Conservation (phyloP, 345 rosid genomes). For the Excoecaria cochinchinensis region DNA sequence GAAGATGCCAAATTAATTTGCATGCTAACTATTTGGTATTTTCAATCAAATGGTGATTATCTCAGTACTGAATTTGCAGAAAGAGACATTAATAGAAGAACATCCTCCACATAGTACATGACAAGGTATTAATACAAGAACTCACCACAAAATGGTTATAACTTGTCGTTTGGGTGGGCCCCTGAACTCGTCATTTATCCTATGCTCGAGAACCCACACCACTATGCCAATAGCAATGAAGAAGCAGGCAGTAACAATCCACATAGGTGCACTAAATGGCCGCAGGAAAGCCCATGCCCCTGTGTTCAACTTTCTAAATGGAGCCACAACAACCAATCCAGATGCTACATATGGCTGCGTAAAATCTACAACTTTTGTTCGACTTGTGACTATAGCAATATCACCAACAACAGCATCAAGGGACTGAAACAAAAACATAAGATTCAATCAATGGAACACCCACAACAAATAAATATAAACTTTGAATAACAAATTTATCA, state of each 20-base stretch:
- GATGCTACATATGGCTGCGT: slow-evolving; percentile 92
- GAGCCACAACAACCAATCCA: slow-evolving; percentile 87
- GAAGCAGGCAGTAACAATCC: slow-evolving; percentile 67
- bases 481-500: neutral
- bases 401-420: slow-evolving; percentile 94
- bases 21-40: slow-evolving; percentile 9
- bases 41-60: neutral
- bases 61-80: neutral
- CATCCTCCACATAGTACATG: no score
- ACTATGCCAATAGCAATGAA: slow-evolving; percentile 76
- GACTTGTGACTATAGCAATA: slow-evolving; percentile 76
- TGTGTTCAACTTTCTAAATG: slow-evolving; percentile 63
- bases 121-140: slow-evolving; percentile 1
- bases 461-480: slow-evolving; percentile 9
- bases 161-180: slow-evolving; percentile 81
- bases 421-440: slow-evolving; percentile 38
- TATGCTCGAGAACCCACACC: slow-evolving; percentile 92
- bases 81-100: no score
- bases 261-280: slow-evolving; percentile 69
- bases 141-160: slow-evolving; percentile 83
- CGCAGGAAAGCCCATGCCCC: slow-evolving; percentile 95
- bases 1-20: slow-evolving; percentile 23
- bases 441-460: slow-evolving; percentile 16
- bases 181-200: slow-evolving; percentile 88
- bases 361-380: slow-evolving; percentile 83